Base-by-base conservation (phyloP, 139 green algal genomes). In the Haematococcus sp. region DNA sequence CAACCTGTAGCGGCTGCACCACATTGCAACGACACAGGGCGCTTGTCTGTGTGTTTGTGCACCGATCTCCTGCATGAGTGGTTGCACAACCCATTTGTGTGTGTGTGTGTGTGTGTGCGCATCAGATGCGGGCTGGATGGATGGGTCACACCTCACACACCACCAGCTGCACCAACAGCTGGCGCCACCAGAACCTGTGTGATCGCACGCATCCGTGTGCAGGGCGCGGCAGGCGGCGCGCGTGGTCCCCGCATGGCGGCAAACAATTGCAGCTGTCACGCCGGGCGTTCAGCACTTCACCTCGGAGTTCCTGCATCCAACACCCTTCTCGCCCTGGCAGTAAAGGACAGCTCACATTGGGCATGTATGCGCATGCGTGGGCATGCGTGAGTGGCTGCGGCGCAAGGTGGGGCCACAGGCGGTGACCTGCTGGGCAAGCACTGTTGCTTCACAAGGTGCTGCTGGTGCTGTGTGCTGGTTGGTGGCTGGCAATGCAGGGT, bases 241-340 rank as follows among this genome's bases (percentile, higher is more conserved):
- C 1, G 34, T 0, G 0, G 89, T 93, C 49, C 60, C 67, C 0
- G 63, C 74, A 23, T 94, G 89, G 89, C 77, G 84, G 0, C 81
- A 93, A 22, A 74, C 78, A 27, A 91, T 94, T 17, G 83, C 60
- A 22, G 58, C 76, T 0, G 83, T 94, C 3, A 91, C 89, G 0
- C 86, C 89, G 0, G 73, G 80, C 0, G 89, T 94, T 58, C 86
- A 91, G 70, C 68, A 86, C 54, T 94, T 94, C 79, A 83, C 74
- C 9, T 88, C 73, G 0, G 60, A 68, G 28, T 84, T 91, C 79
- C 71, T 93, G 43, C 65, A 84, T 3, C 84, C 88, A 1, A 69
- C 77, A 17, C 49, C 73, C 32, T 90, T 93, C 68, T 93, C 87
- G 3, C 81, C 85, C 0, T 91, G 89, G 88, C 74, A 89, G 68